Evolutionary conservation across 202 grass and related monocot species (phyloP).

Genomic region (Musa balbisiana): DNA sequence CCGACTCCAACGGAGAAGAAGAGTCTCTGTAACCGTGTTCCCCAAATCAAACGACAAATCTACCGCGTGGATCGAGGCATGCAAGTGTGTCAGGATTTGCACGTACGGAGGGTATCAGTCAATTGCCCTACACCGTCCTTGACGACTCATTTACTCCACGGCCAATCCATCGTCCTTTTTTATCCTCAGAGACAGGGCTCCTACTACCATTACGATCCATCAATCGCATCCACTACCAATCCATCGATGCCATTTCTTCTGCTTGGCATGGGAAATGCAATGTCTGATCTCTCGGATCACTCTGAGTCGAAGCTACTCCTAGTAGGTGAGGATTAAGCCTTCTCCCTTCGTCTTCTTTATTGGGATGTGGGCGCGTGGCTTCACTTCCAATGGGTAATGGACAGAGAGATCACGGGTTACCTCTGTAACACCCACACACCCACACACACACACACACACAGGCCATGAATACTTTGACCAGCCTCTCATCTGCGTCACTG

Average conservation of each 20-base stretch:
- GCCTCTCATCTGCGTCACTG: no score
- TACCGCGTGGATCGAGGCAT: slow-evolving; percentile 2
- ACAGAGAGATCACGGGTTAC: no score
- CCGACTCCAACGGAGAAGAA: not conserved
- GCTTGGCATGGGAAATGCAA: not conserved
- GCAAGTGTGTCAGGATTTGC: slow-evolving; percentile 10
- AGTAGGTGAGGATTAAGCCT: no score
- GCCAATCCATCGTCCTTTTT: not conserved
- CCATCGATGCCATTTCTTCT: not conserved
- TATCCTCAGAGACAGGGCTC: not conserved
- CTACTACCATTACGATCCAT: not conserved
- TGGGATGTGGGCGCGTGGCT: no score
- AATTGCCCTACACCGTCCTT: not conserved
- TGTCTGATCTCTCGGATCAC: no score
- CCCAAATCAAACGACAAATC: not conserved
- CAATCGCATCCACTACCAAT: not conserved
- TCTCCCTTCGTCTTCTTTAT: no score
- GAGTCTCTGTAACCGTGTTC: not conserved
- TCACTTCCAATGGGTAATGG: no score
- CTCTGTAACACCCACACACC: no score
- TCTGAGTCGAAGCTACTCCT: no score
- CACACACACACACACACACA: no score
- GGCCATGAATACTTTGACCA: no score
- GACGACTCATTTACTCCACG: not conserved
- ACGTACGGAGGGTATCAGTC: slow-evolving; percentile 13